These are phyloP conservation scores for Epithemia pelagica DNA, from an alignment of 108 stramenopile species.

Conservation along the genomic window DNA sequence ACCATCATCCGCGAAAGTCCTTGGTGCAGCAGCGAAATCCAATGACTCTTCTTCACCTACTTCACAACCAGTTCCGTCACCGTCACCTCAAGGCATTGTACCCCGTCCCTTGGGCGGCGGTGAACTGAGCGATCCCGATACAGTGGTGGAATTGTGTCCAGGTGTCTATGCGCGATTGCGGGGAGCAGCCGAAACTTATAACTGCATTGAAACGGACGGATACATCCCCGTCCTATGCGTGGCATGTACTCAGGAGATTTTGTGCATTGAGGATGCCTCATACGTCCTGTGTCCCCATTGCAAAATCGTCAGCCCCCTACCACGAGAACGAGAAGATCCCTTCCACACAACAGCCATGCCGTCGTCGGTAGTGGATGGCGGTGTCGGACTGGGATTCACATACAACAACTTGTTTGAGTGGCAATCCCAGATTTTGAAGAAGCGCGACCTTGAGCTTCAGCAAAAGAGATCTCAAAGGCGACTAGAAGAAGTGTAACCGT, in stretches of 20 bases:
- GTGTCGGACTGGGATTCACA: conserved; percentile 4
- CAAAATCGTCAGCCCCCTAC: conserved; percentile 13
- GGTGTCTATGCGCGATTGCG: conserved; percentile 13
- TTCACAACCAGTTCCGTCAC: too few species aligned
- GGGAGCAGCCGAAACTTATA: conserved; percentile 17
- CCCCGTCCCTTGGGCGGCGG: too few species aligned
- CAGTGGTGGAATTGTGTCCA: conserved; percentile 18
- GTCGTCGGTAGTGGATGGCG: background rate
- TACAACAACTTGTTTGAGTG: background rate
- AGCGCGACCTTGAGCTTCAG: too few species aligned
- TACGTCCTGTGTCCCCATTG: conserved; percentile 17
- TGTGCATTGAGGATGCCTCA: conserved; percentile 12
- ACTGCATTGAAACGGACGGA: conserved; percentile 10
- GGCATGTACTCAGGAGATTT: background rate
- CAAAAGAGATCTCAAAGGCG: too few species aligned
- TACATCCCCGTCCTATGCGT: conserved; percentile 4
- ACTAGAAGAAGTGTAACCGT: too few species aligned
- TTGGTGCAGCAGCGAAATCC: too few species aligned
- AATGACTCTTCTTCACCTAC: too few species aligned
- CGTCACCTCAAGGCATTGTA: too few species aligned
- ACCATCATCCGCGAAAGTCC: too few species aligned
- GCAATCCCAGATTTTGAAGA: conserved; percentile 2
- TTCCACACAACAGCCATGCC: background rate
- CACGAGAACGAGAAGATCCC: too few species aligned
- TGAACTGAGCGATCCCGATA: too few species aligned